Base-by-base conservation (phyloP, 108 stramenopile genomes). In the Fragilariopsis cylindrus region DNA sequence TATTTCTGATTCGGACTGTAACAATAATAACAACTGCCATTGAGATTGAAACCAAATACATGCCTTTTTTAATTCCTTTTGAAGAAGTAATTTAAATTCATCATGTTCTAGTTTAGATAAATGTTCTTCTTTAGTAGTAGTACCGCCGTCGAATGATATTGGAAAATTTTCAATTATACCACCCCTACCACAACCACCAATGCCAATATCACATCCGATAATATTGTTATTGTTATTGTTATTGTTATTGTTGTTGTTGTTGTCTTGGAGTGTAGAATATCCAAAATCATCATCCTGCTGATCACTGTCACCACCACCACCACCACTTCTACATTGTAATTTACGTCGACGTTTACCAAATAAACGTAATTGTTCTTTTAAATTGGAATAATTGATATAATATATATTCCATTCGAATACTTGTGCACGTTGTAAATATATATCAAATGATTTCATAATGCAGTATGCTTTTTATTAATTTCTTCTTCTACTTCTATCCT, bases 401-500 rank as follows among this genome's bases (percentile, higher is more conserved):
- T 52, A 4, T 8, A 15, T 19, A 19, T 47, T 68, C 67, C 67
- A 68, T 0, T 50, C 40, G 0, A 49, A 45, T 15, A 48, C 52
- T 18, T 68, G 48, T 4, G 52, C 67, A 5, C 67, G 47, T 4
- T 47, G 67, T 3, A 68, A 0, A 40, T 68, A 68, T 0, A 68
- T 49, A 19, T 68, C 67, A 40, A 68, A 68, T 9, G 67, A 47
- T 47, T 68, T 68, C 67, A 68, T n/a, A n/a, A n/a, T n/a, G n/a
- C n/a, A n/a, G n/a, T n/a, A n/a, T n/a, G n/a, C n/a, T n/a, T n/a
- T n/a, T n/a, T n/a, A n/a, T n/a, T n/a, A n/a, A 30, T 30, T 30
- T 30, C 30, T 30, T 30, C 30, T 30, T 30, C 30, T 30, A 0
- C 30, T 30, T 30, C 30, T 30, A n/a, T n/a, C n/a, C n/a, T n/a